Evolutionary conservation across 345 rosid genomes (phyloP), one percentile per base, ranked within the genome.

Genomic region (Eucalyptus pauciflora): DNA sequence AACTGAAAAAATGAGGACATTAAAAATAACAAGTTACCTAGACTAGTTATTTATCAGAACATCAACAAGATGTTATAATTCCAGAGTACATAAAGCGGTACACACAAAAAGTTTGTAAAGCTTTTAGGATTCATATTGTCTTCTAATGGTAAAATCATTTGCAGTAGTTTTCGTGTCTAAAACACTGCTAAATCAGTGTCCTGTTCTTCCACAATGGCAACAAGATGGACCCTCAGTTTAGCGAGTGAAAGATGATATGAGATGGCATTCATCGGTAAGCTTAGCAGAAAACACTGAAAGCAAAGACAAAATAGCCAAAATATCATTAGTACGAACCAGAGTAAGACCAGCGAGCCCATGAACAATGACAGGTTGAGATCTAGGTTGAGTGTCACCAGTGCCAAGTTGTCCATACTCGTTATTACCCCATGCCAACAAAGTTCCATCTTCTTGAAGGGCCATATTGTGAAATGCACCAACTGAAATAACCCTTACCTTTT

Each of bases 381-480:
- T 95, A 31, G 99, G 99, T 89, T 98, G 99, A 89, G 99, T 98
- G 92, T 98, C 99, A 18, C 99, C 99, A 10, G 99, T 98, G 86
- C 99, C 99, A 92, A 98, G 99, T 90, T 98, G 99, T 90, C 99
- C 99, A 83, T 98, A 98, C 91, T 98, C 99, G 88, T 98, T 98
- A 91, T 95, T 98, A 71, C 99, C 99, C 99, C 99, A 98, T 50
- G 99, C 99, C 99, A 98, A 96, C 92, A 97, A 90, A 86, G 95
- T 92, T 88, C 99, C 99, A 91, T 97, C 98, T 91, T 96, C 99
- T 92, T 97, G 93, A 87, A 98, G 98, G 90, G 99, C 99, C 92
- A 98, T 93, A 91, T 98, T 98, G 92, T 98, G 99, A 92, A 98
- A 98, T 89, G 99, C 99, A 87, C 99, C 99, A 58, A 96, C 99